Conservation (phyloP, 306 rosid species). For the Inga laurina region DNA sequence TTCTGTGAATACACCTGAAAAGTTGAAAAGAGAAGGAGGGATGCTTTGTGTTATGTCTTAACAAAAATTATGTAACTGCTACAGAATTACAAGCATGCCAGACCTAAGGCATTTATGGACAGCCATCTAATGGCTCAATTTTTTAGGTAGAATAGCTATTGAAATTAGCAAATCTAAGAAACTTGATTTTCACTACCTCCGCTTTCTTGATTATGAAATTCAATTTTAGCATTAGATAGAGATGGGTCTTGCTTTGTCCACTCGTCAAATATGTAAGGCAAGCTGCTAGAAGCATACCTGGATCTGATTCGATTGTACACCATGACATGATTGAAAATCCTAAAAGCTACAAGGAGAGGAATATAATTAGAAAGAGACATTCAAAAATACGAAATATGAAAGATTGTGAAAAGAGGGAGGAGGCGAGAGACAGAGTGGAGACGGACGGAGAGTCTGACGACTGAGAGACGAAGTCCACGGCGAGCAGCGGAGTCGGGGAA, state of each 20-base stretch:
- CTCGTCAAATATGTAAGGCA: neutral
- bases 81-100: constrained; percentile 8
- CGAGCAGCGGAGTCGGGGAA: no score
- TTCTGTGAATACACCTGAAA: constrained; percentile 90
- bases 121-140: neutral
- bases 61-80: neutral
- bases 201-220: neutral
- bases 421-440: neutral
- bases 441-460: neutral
- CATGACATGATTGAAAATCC: constrained; percentile 74
- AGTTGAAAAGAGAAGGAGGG: constrained; percentile 28
- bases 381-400: constrained; percentile 3
- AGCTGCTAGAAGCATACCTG: constrained; percentile 54
- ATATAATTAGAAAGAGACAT: neutral
- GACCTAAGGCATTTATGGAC: neutral
- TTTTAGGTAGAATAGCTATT: neutral
- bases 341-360: constrained; percentile 43
- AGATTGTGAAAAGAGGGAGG: neutral
- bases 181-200: neutral
- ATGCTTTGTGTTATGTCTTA: constrained; percentile 23
- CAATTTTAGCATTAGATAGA: neutral
- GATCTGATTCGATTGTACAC: constrained; percentile 99
- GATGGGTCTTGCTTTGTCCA: neutral
- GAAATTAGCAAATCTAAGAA: neutral
- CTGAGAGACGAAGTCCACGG: neutral